Evolutionary conservation across 73 alveolate genomes (phyloP).

Genomic region (Paramecium sexaurelia): DNA sequence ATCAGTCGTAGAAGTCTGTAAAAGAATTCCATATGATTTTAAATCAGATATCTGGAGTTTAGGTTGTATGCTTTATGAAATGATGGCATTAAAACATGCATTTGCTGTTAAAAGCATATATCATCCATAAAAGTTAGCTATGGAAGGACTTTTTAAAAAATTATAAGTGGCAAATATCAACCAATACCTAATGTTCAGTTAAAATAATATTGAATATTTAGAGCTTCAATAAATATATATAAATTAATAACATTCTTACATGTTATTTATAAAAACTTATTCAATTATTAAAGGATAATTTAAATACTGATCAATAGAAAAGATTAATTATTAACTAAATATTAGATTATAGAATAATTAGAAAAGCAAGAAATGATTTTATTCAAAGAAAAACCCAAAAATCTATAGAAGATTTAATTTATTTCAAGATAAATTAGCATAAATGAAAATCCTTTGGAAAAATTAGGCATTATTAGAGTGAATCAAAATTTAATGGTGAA

Average conservation of each 20-base stretch:
- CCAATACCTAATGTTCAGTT: neutral
- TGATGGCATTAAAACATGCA: conserved; percentile 78
- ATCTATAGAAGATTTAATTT: neutral
- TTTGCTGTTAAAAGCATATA: conserved; percentile 62
- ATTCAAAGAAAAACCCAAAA: neutral
- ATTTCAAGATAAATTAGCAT: neutral
- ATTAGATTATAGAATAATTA: neutral
- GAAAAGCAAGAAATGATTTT: neutral
- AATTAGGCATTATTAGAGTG: neutral
- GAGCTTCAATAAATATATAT: no score
- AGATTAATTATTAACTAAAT: neutral
- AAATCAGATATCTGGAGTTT: conserved; percentile 86
- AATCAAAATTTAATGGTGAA: neutral
- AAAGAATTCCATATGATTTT: conserved; percentile 82
- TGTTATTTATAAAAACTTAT: neutral
- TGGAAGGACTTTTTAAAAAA: conserved; percentile 35
- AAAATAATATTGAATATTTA: no score
- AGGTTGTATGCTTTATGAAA: conserved; percentile 82
- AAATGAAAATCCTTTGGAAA: neutral
- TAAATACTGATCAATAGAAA: neutral
- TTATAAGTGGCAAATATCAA: conserved; percentile 6
- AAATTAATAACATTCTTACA: no score
- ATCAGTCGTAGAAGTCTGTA: conserved; percentile 80
- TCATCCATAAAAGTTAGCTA: neutral
- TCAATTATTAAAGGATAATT: neutral